Conservation (phyloP, 2,329 filamentous ascomycete species). For the Xylariaceae sp. region DNA sequence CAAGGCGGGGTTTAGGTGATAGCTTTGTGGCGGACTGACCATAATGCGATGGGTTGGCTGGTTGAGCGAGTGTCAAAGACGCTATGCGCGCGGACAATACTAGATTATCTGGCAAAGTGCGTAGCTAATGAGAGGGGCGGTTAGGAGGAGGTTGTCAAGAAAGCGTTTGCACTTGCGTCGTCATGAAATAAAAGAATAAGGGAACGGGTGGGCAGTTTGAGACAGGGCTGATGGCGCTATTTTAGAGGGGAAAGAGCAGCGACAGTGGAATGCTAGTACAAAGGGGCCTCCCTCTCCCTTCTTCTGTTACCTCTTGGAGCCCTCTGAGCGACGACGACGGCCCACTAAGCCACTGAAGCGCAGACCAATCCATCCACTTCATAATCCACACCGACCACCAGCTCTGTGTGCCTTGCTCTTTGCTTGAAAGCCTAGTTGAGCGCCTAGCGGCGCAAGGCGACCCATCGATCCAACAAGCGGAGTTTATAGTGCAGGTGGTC, state of each 20-base stretch:
- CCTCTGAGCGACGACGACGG: no score
- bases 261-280: constrained; percentile 5
- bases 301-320: no score
- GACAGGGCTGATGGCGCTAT: constrained; percentile 27
- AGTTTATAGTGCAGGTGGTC: no score
- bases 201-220: background rate
- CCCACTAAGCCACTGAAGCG: no score
- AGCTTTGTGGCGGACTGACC: constrained; percentile 17
- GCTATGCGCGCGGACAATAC: constrained; percentile 5
- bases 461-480: no score
- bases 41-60: constrained; percentile 16
- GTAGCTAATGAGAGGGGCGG: constrained; percentile 17
- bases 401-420: no score
- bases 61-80: constrained; percentile 16
- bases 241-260: constrained; percentile 12
- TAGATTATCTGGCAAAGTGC: constrained; percentile 3
- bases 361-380: no score
- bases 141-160: constrained; percentile 12
- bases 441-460: no score
- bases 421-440: no score
- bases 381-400: no score
- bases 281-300: background rate
- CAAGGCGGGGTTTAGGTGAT: constrained; percentile 21
- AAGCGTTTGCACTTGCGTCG: constrained; percentile 13
- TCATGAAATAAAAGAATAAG: constrained; percentile 16